Conservation (phyloP, 192 early-diverging fungal genomes). For the Backusella liffmaniae region DNA sequence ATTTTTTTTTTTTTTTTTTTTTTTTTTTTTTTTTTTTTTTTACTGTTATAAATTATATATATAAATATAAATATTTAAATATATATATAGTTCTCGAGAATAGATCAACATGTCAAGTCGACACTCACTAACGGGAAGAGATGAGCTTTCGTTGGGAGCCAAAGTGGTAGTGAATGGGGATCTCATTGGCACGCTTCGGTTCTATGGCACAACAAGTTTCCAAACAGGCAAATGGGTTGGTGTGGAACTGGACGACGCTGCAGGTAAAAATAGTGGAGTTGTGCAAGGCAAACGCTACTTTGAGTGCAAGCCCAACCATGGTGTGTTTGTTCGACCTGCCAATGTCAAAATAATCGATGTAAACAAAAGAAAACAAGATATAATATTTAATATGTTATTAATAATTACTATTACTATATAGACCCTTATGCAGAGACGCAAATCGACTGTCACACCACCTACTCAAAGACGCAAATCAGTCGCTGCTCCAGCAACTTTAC, state of each 20-base stretch:
- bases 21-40: neutral
- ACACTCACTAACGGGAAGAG: neutral
- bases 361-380: neutral
- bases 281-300: slow-evolving; percentile 78
- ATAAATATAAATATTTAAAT: too few species aligned
- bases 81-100: too few species aligned
- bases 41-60: neutral
- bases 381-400: too few species aligned
- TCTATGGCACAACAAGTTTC: slow-evolving; percentile 78
- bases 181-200: slow-evolving; percentile 66
- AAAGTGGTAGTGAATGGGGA: neutral
- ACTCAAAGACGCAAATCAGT: slow-evolving; percentile 9
- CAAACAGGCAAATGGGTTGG: slow-evolving; percentile 86
- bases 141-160: neutral
- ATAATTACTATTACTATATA: slow-evolving; percentile 1
- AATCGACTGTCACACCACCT: slow-evolving; percentile 4
- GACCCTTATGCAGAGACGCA: slow-evolving; percentile 24
- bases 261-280: slow-evolving; percentile 76
- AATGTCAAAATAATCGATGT: slow-evolving; percentile 43
- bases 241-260: slow-evolving; percentile 72
- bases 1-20: neutral
- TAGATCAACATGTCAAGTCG: neutral
- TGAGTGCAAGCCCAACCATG: slow-evolving; percentile 65
- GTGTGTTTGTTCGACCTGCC: slow-evolving; percentile 73
- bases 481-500: neutral